A percentile compares a stretch with the other conserved stretches of the same genome.
Conservation (phyloP, 192 early-diverging fungal species). For the Umbelopsis ramanniana region DNA sequence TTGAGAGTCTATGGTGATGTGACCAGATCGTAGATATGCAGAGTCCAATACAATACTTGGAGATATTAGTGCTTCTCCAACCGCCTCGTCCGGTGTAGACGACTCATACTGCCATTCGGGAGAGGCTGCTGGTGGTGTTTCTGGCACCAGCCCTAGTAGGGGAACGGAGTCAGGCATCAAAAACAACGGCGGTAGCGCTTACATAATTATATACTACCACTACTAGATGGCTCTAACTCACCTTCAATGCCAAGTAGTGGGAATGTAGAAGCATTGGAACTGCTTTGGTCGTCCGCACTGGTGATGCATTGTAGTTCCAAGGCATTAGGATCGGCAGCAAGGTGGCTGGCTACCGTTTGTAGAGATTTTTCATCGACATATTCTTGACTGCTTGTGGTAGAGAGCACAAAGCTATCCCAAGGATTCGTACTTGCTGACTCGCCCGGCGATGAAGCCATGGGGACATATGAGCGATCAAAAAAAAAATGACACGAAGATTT, state of each 20-base stretch:
- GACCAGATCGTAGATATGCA: too few species aligned
- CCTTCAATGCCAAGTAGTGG: neutral
- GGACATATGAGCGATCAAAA: neutral
- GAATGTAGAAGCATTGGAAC: neutral
- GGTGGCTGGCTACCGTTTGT: neutral
- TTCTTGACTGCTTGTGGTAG: slow-evolving; percentile 1
- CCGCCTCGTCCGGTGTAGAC: too few species aligned
- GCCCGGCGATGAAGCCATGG: slow-evolving; percentile 12
- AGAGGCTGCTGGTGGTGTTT: too few species aligned
- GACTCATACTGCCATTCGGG: too few species aligned
- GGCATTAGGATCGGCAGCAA: neutral
- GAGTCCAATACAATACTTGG: too few species aligned
- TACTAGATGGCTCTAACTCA: neutral
- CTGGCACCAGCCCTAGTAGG: too few species aligned
- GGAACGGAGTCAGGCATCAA: neutral
- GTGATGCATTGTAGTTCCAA: neutral
- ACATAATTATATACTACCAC: too few species aligned
- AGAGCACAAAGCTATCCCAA: neutral
- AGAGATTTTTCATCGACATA: neutral
- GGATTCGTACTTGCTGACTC: neutral
- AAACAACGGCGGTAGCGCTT: neutral
- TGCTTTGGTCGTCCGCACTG: neutral
- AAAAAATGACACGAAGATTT: slow-evolving; percentile 5
- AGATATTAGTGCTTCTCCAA: too few species aligned
- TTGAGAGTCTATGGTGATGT: too few species aligned